phyloP scores from a whole-genome alignment of 2,329 filamentous ascomycete species.

The Neurospora sp. region DNA sequence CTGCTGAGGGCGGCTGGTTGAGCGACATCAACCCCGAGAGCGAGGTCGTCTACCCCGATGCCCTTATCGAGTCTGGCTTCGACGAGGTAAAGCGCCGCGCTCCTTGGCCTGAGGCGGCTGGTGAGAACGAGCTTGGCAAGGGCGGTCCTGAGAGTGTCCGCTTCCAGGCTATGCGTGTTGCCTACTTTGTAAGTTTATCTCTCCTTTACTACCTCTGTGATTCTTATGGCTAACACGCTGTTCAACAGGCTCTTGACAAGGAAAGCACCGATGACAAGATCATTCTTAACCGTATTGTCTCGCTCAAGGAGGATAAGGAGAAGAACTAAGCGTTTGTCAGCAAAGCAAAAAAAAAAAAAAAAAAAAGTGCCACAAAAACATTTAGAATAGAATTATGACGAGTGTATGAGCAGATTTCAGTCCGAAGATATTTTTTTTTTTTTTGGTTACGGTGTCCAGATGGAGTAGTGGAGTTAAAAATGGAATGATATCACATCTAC shows the following conservation, averaged over 20 bases:
- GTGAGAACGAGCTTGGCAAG: slow-evolving; percentile 50
- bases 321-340: slow-evolving; percentile 33
- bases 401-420: background rate
- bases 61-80: slow-evolving; percentile 75
- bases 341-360: background rate
- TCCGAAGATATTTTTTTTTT: background rate
- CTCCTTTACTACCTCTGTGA: too few species aligned
- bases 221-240: background rate
- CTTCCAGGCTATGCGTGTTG: slow-evolving; percentile 86
- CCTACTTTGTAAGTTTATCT: slow-evolving; percentile 56
- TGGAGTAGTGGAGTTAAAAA: background rate
- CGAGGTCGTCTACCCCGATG: slow-evolving; percentile 67
- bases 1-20: slow-evolving; percentile 69
- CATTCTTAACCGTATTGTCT: slow-evolving; percentile 85
- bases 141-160: slow-evolving; percentile 64
- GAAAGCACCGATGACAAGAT: slow-evolving; percentile 72
- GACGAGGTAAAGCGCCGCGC: slow-evolving; percentile 63
- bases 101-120: slow-evolving; percentile 73
- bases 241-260: slow-evolving; percentile 55
- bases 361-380: background rate
- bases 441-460: background rate
- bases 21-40: slow-evolving; percentile 77
- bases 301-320: slow-evolving; percentile 76
- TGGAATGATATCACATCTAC: background rate
- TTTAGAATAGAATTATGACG: background rate